Evolutionary conservation across 257 asterid genomes (phyloP).

Genomic region (Leonotis leonurus): DNA sequence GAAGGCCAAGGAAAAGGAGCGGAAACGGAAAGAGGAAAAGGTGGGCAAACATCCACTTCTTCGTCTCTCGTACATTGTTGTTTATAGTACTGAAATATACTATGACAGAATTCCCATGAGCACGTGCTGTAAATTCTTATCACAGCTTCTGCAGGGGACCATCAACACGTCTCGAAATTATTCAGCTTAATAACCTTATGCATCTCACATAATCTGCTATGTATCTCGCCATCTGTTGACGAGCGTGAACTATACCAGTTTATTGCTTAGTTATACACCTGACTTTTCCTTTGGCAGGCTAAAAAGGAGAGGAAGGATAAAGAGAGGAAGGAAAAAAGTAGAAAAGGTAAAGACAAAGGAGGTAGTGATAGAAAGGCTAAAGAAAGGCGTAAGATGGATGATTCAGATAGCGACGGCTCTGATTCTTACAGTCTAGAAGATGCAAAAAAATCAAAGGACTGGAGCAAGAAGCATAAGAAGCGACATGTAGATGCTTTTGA

Average conservation of each 20-base stretch:
- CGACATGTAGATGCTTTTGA: slow-evolving; percentile 32
- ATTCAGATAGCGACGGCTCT: slow-evolving; percentile 47
- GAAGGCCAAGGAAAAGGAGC: slow-evolving; percentile 73
- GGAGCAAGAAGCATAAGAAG: slow-evolving; percentile 51
- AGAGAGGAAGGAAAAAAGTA: slow-evolving; percentile 52
- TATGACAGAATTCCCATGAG: no score
- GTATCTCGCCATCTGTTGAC: neutral
- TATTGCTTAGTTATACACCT: neutral
- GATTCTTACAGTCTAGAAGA: slow-evolving; percentile 47
- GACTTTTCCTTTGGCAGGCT: slow-evolving; percentile 35
- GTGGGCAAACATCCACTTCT: slow-evolving; percentile 24
- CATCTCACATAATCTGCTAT: neutral
- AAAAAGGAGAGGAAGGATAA: slow-evolving; percentile 60
- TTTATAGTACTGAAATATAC: neutral
- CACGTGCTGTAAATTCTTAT: neutral
- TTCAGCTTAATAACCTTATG: neutral
- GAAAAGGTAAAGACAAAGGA: slow-evolving; percentile 42
- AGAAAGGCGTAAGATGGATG: slow-evolving; percentile 44
- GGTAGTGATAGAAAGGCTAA: slow-evolving; percentile 37
- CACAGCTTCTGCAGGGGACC: neutral
- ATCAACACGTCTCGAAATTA: neutral
- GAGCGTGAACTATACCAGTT: neutral
- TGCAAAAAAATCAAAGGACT: slow-evolving; percentile 45
- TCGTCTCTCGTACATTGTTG: neutral
- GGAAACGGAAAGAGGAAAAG: slow-evolving; percentile 82